These are phyloP conservation scores for Russula dissimulans DNA, from an alignment of 768 basidiomycete genomes.

Conservation along the genomic window DNA sequence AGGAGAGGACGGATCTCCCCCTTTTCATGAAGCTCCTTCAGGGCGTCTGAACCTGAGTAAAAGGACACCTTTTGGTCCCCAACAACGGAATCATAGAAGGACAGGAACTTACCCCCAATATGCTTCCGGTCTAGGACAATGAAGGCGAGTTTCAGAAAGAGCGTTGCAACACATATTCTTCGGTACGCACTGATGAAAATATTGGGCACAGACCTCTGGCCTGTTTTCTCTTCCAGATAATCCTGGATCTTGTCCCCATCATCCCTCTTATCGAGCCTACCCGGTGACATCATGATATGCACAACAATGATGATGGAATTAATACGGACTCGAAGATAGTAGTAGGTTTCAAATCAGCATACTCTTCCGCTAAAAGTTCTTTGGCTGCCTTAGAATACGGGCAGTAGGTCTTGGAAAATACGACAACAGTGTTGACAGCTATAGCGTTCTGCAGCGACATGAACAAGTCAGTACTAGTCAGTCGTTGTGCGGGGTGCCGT, in stretches of 20 bases:
- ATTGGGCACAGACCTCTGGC: conserved; percentile 65
- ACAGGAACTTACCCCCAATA: conserved; percentile 37
- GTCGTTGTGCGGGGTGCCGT: too few species aligned
- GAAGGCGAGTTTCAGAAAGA: too few species aligned
- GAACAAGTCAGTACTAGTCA: too few species aligned
- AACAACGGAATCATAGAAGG: background rate
- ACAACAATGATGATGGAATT: too few species aligned
- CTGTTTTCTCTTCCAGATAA: conserved; percentile 53
- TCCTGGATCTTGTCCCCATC: conserved; percentile 37
- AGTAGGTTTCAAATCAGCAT: conserved; percentile 22
- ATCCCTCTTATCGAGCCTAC: too few species aligned
- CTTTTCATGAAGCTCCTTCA: background rate
- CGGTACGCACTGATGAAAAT: conserved; percentile 54
- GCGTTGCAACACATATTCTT: too few species aligned
- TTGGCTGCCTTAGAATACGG: conserved; percentile 35
- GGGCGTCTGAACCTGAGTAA: background rate
- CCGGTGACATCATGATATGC: too few species aligned
- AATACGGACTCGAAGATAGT: background rate
- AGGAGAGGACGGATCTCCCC: background rate
- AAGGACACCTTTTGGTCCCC: background rate
- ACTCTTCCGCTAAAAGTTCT: conserved; percentile 23
- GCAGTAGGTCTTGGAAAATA: conserved; percentile 33
- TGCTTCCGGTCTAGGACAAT: conserved; percentile 37
- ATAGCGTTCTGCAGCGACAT: conserved; percentile 24
- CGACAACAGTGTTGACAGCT: conserved; percentile 29